phyloP scores from a whole-genome alignment of 352 stramenopile species.

The Phytophthora fragariaefolia region DNA sequence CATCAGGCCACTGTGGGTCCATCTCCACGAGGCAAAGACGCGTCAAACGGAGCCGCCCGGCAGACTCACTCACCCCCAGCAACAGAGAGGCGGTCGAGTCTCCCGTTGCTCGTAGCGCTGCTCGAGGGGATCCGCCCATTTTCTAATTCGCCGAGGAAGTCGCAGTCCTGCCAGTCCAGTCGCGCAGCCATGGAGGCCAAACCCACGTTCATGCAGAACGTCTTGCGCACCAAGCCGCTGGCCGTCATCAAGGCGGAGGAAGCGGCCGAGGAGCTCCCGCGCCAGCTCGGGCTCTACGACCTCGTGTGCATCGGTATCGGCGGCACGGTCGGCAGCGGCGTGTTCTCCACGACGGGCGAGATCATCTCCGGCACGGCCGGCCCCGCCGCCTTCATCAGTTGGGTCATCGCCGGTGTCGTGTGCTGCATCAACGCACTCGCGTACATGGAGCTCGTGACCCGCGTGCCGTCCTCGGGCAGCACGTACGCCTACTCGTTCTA shows the following conservation, averaged over 20 bases:
- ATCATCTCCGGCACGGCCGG: slow-evolving; percentile 85
- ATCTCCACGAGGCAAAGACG: slow-evolving; percentile 29
- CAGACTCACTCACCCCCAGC: slow-evolving; percentile 6
- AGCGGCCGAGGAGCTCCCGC: slow-evolving; percentile 64
- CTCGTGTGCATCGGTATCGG: slow-evolving; percentile 93
- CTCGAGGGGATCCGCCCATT: slow-evolving; percentile 12
- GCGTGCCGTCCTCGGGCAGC: slow-evolving; percentile 88
- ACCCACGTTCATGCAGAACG: slow-evolving; percentile 52
- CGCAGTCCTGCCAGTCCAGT: slow-evolving; percentile 15
- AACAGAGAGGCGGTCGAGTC: slow-evolving; percentile 3
- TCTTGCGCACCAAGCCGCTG: slow-evolving; percentile 80
- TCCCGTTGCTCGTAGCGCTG: neutral
- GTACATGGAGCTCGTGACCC: slow-evolving; percentile 91
- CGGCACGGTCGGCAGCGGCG: slow-evolving; percentile 89
- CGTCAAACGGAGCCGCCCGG: slow-evolving; percentile 24
- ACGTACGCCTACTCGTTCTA: slow-evolving; percentile 95
- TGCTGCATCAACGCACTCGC: slow-evolving; percentile 85
- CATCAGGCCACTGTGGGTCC: slow-evolving; percentile 28
- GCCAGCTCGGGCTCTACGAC: slow-evolving; percentile 87
- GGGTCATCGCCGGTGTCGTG: slow-evolving; percentile 80
- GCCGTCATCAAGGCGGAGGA: slow-evolving; percentile 81
- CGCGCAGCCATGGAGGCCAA: slow-evolving; percentile 34
- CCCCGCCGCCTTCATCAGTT: slow-evolving; percentile 83
- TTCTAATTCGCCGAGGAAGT: slow-evolving; percentile 28
- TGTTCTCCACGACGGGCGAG: slow-evolving; percentile 88